A percentile compares a stretch with the other conserved stretches of the same genome.
Conservation (phyloP, 768 basidiomycete species). For the Xerocomellus dryophilus region DNA sequence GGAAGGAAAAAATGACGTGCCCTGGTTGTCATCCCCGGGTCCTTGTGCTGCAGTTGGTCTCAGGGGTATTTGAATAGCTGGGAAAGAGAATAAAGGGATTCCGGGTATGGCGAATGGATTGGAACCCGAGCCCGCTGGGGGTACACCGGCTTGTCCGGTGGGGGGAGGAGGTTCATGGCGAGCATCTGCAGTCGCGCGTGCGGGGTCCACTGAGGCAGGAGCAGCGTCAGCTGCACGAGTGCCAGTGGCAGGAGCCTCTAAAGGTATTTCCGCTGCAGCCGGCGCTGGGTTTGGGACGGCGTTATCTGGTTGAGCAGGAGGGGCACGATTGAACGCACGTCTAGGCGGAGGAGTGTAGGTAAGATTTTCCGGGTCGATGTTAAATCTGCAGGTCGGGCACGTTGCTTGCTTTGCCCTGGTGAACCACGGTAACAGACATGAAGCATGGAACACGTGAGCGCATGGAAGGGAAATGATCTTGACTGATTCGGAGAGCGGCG, state of each 20-base stretch:
- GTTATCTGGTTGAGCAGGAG: constrained; percentile 13
- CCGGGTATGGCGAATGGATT: constrained; percentile 25
- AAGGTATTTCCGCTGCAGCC: constrained; percentile 8
- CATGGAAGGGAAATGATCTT: constrained; percentile 72
- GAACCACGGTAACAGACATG: constrained; percentile 82
- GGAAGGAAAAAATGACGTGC: constrained; percentile 8
- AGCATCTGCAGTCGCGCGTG: neutral
- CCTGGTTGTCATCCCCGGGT: constrained; percentile 18
- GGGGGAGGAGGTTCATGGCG: neutral
- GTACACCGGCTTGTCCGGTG: constrained; percentile 5
- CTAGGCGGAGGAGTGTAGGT: constrained; percentile 40
- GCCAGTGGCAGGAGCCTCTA: neutral
- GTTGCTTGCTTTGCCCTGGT: constrained; percentile 74
- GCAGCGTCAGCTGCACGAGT: neutral
- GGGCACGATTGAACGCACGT: constrained; percentile 15
- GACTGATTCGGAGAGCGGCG: constrained; percentile 23
- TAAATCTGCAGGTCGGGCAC: constrained; percentile 80
- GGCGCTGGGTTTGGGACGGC: constrained; percentile 15
- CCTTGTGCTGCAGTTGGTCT: constrained; percentile 8
- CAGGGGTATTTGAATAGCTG: constrained; percentile 25
- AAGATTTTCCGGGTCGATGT: constrained; percentile 76
- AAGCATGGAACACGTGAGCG: constrained; percentile 77
- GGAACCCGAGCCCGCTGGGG: constrained; percentile 10
- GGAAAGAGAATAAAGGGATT: constrained; percentile 28
- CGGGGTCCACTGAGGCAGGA: neutral